A percentile compares a stretch with the other conserved stretches of the same genome.
Evolutionary conservation across 2,329 filamentous ascomycete genomes (phyloP).

Genomic region (Ascochyta rabiei): DNA sequence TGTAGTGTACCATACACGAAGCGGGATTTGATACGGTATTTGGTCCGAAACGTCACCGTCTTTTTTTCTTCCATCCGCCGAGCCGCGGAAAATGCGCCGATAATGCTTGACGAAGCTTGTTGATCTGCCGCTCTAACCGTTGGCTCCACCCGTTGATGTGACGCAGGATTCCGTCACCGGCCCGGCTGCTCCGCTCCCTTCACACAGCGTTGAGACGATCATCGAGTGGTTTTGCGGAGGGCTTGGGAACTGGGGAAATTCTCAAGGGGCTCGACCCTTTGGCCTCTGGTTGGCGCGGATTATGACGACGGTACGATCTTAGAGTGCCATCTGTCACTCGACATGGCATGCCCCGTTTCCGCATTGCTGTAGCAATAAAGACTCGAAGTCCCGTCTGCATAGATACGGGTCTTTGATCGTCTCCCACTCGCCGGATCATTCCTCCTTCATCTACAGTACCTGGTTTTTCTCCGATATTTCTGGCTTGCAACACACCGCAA

Average conservation of each 20-base stretch:
- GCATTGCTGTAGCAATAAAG: background rate
- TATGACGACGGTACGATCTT: slow-evolving; percentile 12
- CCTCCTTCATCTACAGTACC: background rate
- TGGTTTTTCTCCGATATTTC: too few species aligned
- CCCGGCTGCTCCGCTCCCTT: background rate
- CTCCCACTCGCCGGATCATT: background rate
- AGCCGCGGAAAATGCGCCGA: slow-evolving; percentile 9
- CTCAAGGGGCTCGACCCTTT: background rate
- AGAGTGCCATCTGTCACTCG: background rate
- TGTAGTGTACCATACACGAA: background rate
- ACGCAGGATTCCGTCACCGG: background rate
- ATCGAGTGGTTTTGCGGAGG: slow-evolving; percentile 12
- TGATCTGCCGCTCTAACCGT: background rate
- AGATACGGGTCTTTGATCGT: background rate
- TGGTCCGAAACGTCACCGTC: background rate
- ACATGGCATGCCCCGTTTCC: background rate
- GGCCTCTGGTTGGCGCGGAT: slow-evolving; percentile 9
- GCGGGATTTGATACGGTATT: background rate
- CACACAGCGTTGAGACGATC: background rate
- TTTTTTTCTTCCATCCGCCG: background rate
- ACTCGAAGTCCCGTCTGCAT: background rate
- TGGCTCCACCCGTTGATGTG: background rate
- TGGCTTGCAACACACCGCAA: background rate
- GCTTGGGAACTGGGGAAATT: slow-evolving; percentile 12
- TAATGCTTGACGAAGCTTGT: slow-evolving; percentile 13